A percentile compares a stretch with the other conserved stretches of the same genome.
Evolutionary conservation across 2,329 filamentous ascomycete genomes (phyloP).

Genomic region (Ophiocordyceps unilateralis): DNA sequence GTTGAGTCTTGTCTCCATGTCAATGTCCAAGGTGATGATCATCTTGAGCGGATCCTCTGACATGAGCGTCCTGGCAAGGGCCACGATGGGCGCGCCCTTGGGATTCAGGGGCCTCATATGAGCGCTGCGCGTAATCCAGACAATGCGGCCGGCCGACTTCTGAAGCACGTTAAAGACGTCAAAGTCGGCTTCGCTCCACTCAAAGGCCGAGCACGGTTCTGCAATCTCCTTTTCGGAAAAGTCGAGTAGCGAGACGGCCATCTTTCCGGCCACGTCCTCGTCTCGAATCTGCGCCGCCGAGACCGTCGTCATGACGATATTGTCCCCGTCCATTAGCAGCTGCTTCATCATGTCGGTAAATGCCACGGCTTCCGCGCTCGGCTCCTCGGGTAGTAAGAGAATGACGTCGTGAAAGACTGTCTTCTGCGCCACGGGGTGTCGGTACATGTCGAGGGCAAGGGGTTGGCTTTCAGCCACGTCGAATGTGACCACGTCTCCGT

Average conservation of each 20-base stretch:
- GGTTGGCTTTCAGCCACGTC: not conserved
- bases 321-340: too few relatives aligned
- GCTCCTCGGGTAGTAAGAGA: slow-evolving; percentile 4
- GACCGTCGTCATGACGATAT: slow-evolving; percentile 1
- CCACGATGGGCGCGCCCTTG: slow-evolving; percentile 21
- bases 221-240: slow-evolving; percentile 10
- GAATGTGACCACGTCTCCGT: not conserved
- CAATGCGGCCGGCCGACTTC: slow-evolving; percentile 16
- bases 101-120: slow-evolving; percentile 19
- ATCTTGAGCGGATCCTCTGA: slow-evolving; percentile 28
- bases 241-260: slow-evolving; percentile 31
- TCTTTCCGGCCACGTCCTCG: slow-evolving; percentile 7
- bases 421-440: not conserved
- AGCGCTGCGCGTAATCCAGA: slow-evolving; percentile 30
- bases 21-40: slow-evolving; percentile 26
- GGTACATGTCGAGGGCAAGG: slow-evolving; percentile 1
- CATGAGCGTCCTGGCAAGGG: slow-evolving; percentile 27
- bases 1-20: slow-evolving; percentile 6
- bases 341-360: not conserved
- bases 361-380: not conserved
- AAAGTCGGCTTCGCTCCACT: slow-evolving; percentile 22
- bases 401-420: slow-evolving; percentile 3
- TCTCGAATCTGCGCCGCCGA: slow-evolving; percentile 3
- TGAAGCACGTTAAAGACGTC: slow-evolving; percentile 22
- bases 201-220: slow-evolving; percentile 14